Base-by-base conservation (phyloP, 129 eudicot genomes). In the Cynara cardunculus region DNA sequence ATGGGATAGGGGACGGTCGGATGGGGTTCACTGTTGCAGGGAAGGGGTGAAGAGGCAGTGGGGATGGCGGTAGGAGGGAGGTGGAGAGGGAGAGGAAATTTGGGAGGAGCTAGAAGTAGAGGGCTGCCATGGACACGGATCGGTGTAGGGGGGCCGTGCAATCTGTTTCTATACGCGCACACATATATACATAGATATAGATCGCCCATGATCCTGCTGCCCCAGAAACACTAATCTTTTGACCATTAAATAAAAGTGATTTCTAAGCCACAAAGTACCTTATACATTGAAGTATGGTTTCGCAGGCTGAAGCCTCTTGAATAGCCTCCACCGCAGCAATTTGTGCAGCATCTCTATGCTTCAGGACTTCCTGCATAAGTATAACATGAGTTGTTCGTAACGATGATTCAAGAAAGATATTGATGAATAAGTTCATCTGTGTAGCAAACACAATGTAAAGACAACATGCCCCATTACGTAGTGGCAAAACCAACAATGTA, bases 281-380 rank as follows among this genome's bases (percentile, higher is more conserved):
- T 85, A 93, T 81, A 80, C 97, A 93, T 56, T 84, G 87, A 61
- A 93, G 93, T 80, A 93, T 76, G 85, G 84, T 87, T 73, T 93
- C 97, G 9, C 93, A 88, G 72, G 89, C 90, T 14, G 97, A 90
- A 89, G 97, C 97, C 80, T 87, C 97, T 81, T 90, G 92, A 86
- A 90, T 76, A 74, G 97, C 97, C 81, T 89, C 96, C 25, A 93
- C 73, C 14, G 96, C 93, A 72, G 97, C 92, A 25, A 80, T 81
- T 83, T 91, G 94, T 16, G 97, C 94, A 34, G 94, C 86, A 59
- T 89, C 90, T 86, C 97, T 89, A 80, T 87, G 91, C 88, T 81
- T 91, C 76, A 89, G 4, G 8, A 91, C 90, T 86, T 91, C 97
- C 97, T 91, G 35, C 25, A 77, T 13, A 65, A 34, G 8, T 7